Conservation (phyloP, 2,329 filamentous ascomycete genomes). For the Aschersonia sp. region DNA sequence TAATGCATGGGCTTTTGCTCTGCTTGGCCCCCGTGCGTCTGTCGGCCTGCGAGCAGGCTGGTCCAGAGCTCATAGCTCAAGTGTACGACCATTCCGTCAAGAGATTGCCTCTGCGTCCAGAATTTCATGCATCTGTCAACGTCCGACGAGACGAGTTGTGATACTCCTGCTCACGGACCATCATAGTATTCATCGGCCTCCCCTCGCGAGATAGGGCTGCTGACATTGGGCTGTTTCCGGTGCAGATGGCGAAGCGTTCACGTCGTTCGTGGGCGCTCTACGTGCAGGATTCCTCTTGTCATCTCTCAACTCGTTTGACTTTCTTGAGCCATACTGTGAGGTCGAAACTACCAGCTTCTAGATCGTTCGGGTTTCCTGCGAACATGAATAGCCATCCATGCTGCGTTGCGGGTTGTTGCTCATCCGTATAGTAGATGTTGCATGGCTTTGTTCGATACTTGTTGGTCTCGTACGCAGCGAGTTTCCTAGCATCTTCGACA, state of each 20-base stretch:
- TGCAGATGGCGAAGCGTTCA: neutral
- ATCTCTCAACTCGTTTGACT: neutral
- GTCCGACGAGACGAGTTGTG: too few relatives aligned
- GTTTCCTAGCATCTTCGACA: conserved; percentile 2
- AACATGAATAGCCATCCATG: conserved; percentile 1
- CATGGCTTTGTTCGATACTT: conserved; percentile 3
- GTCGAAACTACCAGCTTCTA: conserved; percentile 1
- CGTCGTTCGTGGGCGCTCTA: neutral
- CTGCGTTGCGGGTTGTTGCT: neutral
- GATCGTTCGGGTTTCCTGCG: conserved; percentile 1
- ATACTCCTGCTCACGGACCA: too few relatives aligned
- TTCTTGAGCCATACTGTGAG: conserved; percentile 1
- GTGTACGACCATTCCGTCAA: too few relatives aligned
- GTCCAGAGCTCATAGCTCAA: too few relatives aligned
- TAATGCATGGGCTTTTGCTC: too few relatives aligned
- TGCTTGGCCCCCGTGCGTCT: too few relatives aligned
- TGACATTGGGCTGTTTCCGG: too few relatives aligned
- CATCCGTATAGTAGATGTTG: conserved; percentile 1
- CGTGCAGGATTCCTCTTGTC: conserved; percentile 1
- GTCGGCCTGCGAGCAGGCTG: too few relatives aligned
- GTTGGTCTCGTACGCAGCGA: conserved; percentile 1
- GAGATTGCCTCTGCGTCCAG: too few relatives aligned
- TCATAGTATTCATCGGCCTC: too few relatives aligned
- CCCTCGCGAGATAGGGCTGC: too few relatives aligned
- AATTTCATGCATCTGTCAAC: too few relatives aligned